Conservation (phyloP, 345 rosid genomes). For the Ricinus communis region DNA sequence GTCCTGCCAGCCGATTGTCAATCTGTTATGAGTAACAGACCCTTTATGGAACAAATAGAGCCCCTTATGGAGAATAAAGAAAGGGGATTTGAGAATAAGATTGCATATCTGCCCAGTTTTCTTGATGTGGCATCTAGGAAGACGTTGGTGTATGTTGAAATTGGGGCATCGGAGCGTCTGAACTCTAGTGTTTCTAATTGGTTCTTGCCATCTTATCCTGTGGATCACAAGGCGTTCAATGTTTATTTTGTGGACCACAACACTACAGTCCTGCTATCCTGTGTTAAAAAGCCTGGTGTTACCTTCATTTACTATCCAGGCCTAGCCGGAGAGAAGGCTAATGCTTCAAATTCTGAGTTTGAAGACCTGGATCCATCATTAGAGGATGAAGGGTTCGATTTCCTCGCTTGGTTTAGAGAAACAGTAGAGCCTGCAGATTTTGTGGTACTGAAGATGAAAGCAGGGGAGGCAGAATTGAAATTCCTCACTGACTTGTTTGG, state of each 20-base stretch:
- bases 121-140: conserved; percentile 48
- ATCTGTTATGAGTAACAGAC: conserved; percentile 43
- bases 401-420: conserved; percentile 76
- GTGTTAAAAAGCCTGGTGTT: conserved; percentile 64
- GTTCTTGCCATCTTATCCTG: conserved; percentile 70
- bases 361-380: conserved; percentile 51
- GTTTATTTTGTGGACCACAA: conserved; percentile 78
- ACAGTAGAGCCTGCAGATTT: conserved; percentile 68
- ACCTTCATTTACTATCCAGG: conserved; percentile 83
- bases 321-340: conserved; percentile 43
- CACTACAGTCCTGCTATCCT: conserved; percentile 65
- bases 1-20: conserved; percentile 60
- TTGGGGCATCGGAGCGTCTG: conserved; percentile 64
- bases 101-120: conserved; percentile 64
- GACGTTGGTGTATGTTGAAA: conserved; percentile 60
- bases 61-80: conserved; percentile 53
- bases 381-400: conserved; percentile 63
- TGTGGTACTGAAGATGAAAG: conserved; percentile 77
- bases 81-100: conserved; percentile 35
- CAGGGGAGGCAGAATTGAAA: conserved; percentile 54
- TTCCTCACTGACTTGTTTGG: conserved; percentile 56
- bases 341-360: conserved; percentile 4
- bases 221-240: conserved; percentile 54
- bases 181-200: conserved; percentile 42
- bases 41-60: conserved; percentile 52